These are phyloP conservation scores for Friedmanniomyces endolithicus DNA, from an alignment of 495 filamentous ascomycete genomes.

Conservation along the genomic window DNA sequence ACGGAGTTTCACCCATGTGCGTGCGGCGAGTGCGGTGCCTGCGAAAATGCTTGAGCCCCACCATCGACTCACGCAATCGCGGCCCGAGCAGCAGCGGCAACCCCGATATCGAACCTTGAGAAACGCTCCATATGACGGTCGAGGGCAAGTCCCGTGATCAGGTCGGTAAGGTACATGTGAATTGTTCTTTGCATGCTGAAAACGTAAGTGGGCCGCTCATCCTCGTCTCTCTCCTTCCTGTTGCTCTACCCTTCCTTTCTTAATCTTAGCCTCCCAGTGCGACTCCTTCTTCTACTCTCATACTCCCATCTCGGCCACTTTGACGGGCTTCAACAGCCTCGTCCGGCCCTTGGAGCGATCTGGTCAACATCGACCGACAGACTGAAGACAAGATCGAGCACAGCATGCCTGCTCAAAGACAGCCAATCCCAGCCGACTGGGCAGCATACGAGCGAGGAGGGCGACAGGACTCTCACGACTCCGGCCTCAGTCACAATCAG, in stretches of 20 bases:
- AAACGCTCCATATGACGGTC: too few relatives aligned
- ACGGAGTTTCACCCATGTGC: too few relatives aligned
- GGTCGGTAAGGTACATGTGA: too few relatives aligned
- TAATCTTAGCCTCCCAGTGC: too few relatives aligned
- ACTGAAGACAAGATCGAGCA: not conserved
- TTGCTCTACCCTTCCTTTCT: not conserved
- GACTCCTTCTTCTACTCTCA: too few relatives aligned
- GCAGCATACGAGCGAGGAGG: constrained; percentile 5
- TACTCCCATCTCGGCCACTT: too few relatives aligned
- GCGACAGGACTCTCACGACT: constrained; percentile 11
- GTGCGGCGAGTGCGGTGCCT: too few relatives aligned
- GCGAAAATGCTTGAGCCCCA: not conserved
- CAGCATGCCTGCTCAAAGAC: not conserved
- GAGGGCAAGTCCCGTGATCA: not conserved
- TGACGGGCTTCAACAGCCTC: too few relatives aligned
- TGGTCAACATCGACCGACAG: too few relatives aligned
- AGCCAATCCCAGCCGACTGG: constrained; percentile 8
- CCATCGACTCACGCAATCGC: not conserved
- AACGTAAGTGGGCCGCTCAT: not conserved
- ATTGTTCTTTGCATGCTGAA: not conserved
- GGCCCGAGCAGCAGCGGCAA: not conserved
- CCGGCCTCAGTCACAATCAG: not conserved
- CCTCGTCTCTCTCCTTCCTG: not conserved
- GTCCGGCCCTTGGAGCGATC: too few relatives aligned
- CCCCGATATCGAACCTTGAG: too few relatives aligned